Base-by-base conservation (phyloP, 441 rosid species). In the Corymbia calophylla region DNA sequence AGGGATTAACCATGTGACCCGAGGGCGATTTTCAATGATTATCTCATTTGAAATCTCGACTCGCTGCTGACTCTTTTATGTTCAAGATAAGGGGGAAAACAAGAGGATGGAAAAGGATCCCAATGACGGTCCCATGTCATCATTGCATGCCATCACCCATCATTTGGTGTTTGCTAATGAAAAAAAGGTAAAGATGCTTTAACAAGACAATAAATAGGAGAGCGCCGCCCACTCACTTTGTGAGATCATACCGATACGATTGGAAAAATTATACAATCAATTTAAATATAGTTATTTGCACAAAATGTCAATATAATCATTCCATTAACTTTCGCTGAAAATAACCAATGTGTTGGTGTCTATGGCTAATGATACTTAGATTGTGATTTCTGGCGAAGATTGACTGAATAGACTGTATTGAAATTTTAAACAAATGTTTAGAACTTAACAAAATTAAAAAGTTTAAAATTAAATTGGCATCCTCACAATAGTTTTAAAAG, bases 61-160 rank as follows among this genome's bases (percentile, higher is more conserved):
- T 66, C 27, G 27, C 54, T 25, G 84, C 81, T 90, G 89, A 64
- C 56, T 8, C 54, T 60, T 85, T 86, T 85, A 88, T 88, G 89
- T 39, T 88, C 88, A 66, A 89, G 86, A 90, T 44, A 44, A 77
- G 84, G 53, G 84, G 47, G 88, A 90, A 86, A 88, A 62, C 49
- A 88, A 88, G 92, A 89, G 88, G 89, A 90, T 88, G 80, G 32
- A 82, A 87, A 89, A 86, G 89, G 88, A 51, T 66, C 87, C 88
- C 86, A 53, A 16, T 25, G 54, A 87, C 86, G 94, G 93, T 84
- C 95, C 97, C 93, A 88, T n/a, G 64, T 87, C 89, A 94, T 94
- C 90, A 95, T 93, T 90, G 89, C 89, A 86, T 89, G 91, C 64
- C 95, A 93, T 92, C 90, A 91, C 91, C 90, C 92, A 90, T 88